A percentile compares a stretch with the other conserved stretches of the same genome.
These are phyloP conservation scores for Phoenix roebelenii DNA, from an alignment of 176 grass and related monocot species.

Conservation along the genomic window DNA sequence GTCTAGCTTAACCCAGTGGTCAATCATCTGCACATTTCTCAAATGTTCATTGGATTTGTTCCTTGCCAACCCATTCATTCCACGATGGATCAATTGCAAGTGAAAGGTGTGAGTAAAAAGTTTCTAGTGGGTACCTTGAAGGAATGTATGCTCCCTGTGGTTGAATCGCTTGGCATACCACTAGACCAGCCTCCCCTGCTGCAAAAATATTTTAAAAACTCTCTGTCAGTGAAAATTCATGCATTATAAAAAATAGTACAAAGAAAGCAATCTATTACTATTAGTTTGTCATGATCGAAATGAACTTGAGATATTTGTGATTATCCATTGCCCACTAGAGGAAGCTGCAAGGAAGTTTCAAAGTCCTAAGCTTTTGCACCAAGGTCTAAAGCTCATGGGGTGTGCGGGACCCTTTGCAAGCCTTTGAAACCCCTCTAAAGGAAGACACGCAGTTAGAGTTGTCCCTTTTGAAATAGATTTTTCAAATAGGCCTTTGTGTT, in stretches of 20 bases:
- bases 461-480: slow-evolving; percentile 1
- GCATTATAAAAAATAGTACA: slow-evolving; percentile 13
- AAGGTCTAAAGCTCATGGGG: background rate
- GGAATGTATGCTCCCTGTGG: slow-evolving; percentile 3
- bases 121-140: slow-evolving; percentile 25
- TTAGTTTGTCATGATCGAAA: slow-evolving; percentile 7
- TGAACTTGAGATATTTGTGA: background rate
- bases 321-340: background rate
- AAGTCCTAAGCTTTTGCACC: background rate
- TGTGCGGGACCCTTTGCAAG: background rate
- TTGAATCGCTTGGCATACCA: slow-evolving; percentile 28
- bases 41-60: no score
- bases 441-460: background rate
- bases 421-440: background rate
- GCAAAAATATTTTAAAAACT: slow-evolving; percentile 8
- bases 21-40: no score
- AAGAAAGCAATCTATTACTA: slow-evolving; percentile 8
- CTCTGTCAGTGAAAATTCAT: background rate
- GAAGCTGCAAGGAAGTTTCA: slow-evolving; percentile 1
- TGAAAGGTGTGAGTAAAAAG: background rate
- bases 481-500: background rate
- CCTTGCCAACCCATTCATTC: no score
- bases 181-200: slow-evolving; percentile 35
- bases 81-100: no score
- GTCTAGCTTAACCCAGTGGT: no score